phyloP scores from a whole-genome alignment of 2,329 filamentous ascomycete species.

The Arthrobotrys conoides region DNA sequence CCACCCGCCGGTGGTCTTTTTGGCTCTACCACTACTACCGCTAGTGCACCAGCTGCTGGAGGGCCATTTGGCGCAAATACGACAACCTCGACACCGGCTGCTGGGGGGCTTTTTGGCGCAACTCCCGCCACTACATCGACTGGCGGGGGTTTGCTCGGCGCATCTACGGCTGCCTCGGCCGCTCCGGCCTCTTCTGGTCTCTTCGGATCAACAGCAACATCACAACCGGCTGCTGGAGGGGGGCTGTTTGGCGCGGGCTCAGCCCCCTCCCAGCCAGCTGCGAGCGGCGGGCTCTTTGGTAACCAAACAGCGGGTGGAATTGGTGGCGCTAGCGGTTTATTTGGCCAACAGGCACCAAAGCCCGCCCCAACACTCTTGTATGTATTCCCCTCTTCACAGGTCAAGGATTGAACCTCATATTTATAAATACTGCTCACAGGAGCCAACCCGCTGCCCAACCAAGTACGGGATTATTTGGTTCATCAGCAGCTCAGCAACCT shows the following conservation, averaged over 20 bases:
- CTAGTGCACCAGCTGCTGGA: slow-evolving; percentile 36
- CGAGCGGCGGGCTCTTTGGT: slow-evolving; percentile 35
- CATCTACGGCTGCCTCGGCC: slow-evolving; percentile 1
- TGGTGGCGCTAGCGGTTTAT: slow-evolving; percentile 29
- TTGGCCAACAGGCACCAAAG: slow-evolving; percentile 36
- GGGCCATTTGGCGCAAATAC: slow-evolving; percentile 40
- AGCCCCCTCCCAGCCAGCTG: slow-evolving; percentile 24
- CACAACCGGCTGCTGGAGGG: slow-evolving; percentile 20
- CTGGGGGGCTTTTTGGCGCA: slow-evolving; percentile 50
- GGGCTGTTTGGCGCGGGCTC: slow-evolving; percentile 49
- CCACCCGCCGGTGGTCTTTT: slow-evolving; percentile 38
- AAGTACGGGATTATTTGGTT: slow-evolving; percentile 59
- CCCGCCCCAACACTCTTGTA: slow-evolving; percentile 34
- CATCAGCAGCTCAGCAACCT: slow-evolving; percentile 40
- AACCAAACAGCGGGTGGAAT: slow-evolving; percentile 23
- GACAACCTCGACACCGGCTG: slow-evolving; percentile 20
- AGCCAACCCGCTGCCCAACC: slow-evolving; percentile 45
- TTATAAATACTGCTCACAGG: slow-evolving; percentile 1
- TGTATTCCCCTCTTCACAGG: not conserved
- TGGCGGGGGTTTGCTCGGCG: slow-evolving; percentile 38
- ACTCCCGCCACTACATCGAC: slow-evolving; percentile 20
- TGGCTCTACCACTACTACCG: slow-evolving; percentile 19
- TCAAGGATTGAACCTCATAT: not conserved
- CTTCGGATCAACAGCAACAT: slow-evolving; percentile 38
- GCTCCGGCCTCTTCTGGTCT: slow-evolving; percentile 32